These are phyloP conservation scores for Achaetomium macrosporum DNA, from an alignment of 2,329 filamentous ascomycete genomes.

Conservation along the genomic window DNA sequence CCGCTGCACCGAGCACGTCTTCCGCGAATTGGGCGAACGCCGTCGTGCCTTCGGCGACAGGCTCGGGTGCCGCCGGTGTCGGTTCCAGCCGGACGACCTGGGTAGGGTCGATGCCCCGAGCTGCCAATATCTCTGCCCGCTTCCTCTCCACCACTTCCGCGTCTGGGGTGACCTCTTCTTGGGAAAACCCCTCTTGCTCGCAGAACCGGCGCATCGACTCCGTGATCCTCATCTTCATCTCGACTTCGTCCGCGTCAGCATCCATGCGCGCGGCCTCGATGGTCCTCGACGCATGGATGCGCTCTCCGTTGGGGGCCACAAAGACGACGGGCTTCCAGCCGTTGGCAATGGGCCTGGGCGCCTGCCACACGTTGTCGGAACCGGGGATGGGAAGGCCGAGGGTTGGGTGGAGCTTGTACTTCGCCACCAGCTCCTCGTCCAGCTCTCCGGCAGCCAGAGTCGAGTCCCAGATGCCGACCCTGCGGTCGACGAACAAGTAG, in stretches of 20 bases:
- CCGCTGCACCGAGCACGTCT: slow-evolving; percentile 18
- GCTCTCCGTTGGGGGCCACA: slow-evolving; percentile 18
- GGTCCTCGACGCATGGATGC: slow-evolving; percentile 24
- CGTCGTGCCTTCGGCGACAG: slow-evolving; percentile 1
- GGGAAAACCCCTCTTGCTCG: slow-evolving; percentile 24
- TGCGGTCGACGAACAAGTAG: slow-evolving; percentile 49
- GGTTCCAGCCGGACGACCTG: slow-evolving; percentile 2
- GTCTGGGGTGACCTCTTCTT: slow-evolving; percentile 22
- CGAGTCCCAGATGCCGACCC: slow-evolving; percentile 48
- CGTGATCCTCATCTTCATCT: slow-evolving; percentile 21
- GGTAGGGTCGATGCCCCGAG: slow-evolving; percentile 20
- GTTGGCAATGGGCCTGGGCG: slow-evolving; percentile 14
- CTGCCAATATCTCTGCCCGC: slow-evolving; percentile 16
- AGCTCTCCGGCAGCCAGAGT: slow-evolving; percentile 46
- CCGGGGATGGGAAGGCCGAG: slow-evolving; percentile 47
- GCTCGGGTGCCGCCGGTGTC: slow-evolving; percentile 1
- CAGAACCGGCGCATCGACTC: slow-evolving; percentile 21
- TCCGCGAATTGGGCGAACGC: slow-evolving; percentile 18
- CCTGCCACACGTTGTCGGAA: slow-evolving; percentile 34
- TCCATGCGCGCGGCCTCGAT: slow-evolving; percentile 22
- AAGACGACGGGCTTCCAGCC: slow-evolving; percentile 23
- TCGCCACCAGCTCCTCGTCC: slow-evolving; percentile 44
- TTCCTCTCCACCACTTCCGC: slow-evolving; percentile 20
- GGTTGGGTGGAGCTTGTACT: slow-evolving; percentile 46
- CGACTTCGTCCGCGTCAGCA: slow-evolving; percentile 13